phyloP scores from a whole-genome alignment of 805 yeast genomes.

The Candida orba region DNA sequence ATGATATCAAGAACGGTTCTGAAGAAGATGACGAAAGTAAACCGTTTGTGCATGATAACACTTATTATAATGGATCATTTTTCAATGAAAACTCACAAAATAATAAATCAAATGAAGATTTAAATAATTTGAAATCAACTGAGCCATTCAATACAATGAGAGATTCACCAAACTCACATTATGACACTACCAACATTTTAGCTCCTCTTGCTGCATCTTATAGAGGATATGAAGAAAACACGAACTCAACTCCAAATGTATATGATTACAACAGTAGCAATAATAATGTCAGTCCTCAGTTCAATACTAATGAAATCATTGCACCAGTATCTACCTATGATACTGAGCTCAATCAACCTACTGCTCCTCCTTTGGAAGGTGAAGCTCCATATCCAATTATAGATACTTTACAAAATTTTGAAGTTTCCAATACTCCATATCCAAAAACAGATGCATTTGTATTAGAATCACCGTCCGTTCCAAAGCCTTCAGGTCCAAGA shows the following conservation, averaged over 20 bases:
- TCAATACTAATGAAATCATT: too few relatives aligned
- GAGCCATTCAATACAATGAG: slow-evolving; percentile 17
- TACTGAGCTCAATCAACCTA: neutral
- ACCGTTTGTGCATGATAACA: slow-evolving; percentile 14
- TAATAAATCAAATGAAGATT: slow-evolving; percentile 13
- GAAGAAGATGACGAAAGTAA: slow-evolving; percentile 15
- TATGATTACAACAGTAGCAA: slow-evolving; percentile 1
- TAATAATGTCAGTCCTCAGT: too few relatives aligned
- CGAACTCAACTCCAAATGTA: neutral
- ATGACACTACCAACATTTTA: slow-evolving; percentile 11
- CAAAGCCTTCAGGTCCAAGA: slow-evolving; percentile 21
- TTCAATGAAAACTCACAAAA: slow-evolving; percentile 10
- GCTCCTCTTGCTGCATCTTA: slow-evolving; percentile 17
- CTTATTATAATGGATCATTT: slow-evolving; percentile 3
- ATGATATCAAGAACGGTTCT: slow-evolving; percentile 13
- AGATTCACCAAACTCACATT: slow-evolving; percentile 5
- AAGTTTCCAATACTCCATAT: slow-evolving; percentile 13
- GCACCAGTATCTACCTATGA: too few relatives aligned
- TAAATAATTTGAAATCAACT: slow-evolving; percentile 14
- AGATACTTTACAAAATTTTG: neutral
- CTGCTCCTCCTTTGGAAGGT: slow-evolving; percentile 5
- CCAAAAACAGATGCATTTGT: slow-evolving; percentile 6
- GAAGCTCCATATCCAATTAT: neutral
- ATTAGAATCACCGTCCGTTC: slow-evolving; percentile 1
- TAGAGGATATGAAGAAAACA: slow-evolving; percentile 15